phyloP scores from a whole-genome alignment of 768 basidiomycete species.

The Mycena metata region DNA sequence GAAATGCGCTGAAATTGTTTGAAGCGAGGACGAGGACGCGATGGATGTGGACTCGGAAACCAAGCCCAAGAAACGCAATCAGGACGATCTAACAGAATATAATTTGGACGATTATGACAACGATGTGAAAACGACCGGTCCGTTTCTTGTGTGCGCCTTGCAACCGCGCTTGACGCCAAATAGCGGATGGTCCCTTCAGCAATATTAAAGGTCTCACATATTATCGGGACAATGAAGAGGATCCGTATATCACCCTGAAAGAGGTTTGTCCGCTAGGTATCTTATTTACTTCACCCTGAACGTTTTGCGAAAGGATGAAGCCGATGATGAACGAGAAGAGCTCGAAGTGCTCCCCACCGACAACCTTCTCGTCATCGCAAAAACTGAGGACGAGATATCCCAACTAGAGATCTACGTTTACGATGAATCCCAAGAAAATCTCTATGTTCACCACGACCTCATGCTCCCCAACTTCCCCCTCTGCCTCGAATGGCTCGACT shows the following conservation, averaged over 20 bases:
- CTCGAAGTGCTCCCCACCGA: slow-evolving; percentile 91
- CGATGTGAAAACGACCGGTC: slow-evolving; percentile 62
- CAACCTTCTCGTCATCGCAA: slow-evolving; percentile 92
- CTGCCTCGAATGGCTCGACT: slow-evolving; percentile 99
- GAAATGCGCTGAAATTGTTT: slow-evolving; percentile 30
- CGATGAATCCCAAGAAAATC: slow-evolving; percentile 90
- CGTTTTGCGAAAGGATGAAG: slow-evolving; percentile 65
- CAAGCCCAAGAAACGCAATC: slow-evolving; percentile 45
- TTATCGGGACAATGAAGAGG: slow-evolving; percentile 92
- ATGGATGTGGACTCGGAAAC: slow-evolving; percentile 71
- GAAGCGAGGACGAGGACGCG: slow-evolving; percentile 58
- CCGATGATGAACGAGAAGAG: slow-evolving; percentile 89
- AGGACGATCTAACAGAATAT: slow-evolving; percentile 86
- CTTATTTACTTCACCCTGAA: slow-evolving; percentile 20
- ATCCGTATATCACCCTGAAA: slow-evolving; percentile 97
- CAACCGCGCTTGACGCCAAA: slow-evolving; percentile 24
- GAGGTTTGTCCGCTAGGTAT: slow-evolving; percentile 66
- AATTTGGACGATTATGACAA: slow-evolving; percentile 94
- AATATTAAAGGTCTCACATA: slow-evolving; percentile 96
- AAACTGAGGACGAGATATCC: slow-evolving; percentile 97
- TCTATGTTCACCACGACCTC: slow-evolving; percentile 97
- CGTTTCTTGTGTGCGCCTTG: slow-evolving; percentile 32
- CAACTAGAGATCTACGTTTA: slow-evolving; percentile 97
- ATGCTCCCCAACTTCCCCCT: slow-evolving; percentile 98
- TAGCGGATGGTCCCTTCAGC: slow-evolving; percentile 87